phyloP scores from a whole-genome alignment of 2,329 filamentous ascomycete genomes.

The Paraphoma chrysanthemicola region DNA sequence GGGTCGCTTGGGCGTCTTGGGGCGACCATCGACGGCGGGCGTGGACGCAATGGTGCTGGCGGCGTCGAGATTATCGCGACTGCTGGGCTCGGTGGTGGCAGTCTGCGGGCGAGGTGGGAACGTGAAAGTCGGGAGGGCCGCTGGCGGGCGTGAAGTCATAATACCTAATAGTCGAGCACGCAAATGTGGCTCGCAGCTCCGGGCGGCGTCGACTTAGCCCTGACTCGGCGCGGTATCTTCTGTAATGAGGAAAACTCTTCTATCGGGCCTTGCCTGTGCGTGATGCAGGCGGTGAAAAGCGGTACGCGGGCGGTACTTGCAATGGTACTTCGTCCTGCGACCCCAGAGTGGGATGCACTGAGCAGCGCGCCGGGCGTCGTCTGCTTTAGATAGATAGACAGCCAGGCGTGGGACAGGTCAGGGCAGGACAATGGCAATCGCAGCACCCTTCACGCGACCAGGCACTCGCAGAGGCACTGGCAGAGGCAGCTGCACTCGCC shows the following conservation, averaged over 20 bases:
- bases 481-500: not conserved
- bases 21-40: slow-evolving; percentile 37
- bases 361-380: not conserved
- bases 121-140: slow-evolving; percentile 23
- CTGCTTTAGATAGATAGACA: not conserved
- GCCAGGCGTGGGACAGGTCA: not conserved
- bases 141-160: slow-evolving; percentile 41
- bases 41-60: slow-evolving; percentile 26
- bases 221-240: slow-evolving; percentile 36
- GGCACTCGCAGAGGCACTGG: not conserved
- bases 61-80: slow-evolving; percentile 10
- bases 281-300: slow-evolving; percentile 30
- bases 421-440: not conserved
- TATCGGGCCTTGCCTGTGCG: slow-evolving; percentile 36
- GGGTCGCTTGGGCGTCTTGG: slow-evolving; percentile 24
- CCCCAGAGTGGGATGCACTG: not conserved
- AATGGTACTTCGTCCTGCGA: slow-evolving; percentile 18
- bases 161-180: slow-evolving; percentile 8
- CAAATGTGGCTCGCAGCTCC: slow-evolving; percentile 35
- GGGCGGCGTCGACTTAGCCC: slow-evolving; percentile 43
- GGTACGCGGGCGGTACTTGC: slow-evolving; percentile 19
- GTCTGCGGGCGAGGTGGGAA: slow-evolving; percentile 14
- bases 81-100: slow-evolving; percentile 12
- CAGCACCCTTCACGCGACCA: not conserved
- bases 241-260: slow-evolving; percentile 44